phyloP scores from a whole-genome alignment of 768 basidiomycete genomes.

The Candolleomyces eurysporus region DNA sequence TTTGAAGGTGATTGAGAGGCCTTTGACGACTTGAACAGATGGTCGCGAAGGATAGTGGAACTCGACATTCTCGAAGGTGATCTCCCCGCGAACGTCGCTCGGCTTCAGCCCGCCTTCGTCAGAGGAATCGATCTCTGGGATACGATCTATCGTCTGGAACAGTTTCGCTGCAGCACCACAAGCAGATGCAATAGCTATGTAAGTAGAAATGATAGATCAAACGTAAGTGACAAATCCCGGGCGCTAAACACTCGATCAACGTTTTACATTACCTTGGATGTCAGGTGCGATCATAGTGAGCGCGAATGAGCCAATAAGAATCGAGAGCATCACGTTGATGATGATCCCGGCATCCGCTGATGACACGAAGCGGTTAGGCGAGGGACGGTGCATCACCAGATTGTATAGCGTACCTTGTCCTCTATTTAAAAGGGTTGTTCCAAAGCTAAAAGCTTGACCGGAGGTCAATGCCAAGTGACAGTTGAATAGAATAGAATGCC shows the following conservation, averaged over 20 bases:
- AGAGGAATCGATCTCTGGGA: slow-evolving; percentile 83
- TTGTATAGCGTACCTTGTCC: slow-evolving; percentile 39
- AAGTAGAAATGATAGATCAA: background rate
- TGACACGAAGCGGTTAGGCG: slow-evolving; percentile 2
- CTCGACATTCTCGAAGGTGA: slow-evolving; percentile 68
- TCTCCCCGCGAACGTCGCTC: slow-evolving; percentile 66
- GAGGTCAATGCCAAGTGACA: slow-evolving; percentile 1
- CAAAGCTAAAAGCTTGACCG: slow-evolving; percentile 78
- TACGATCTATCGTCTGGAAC: slow-evolving; percentile 82
- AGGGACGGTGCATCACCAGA: background rate
- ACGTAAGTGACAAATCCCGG: too few species aligned
- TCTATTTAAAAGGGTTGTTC: slow-evolving; percentile 77
- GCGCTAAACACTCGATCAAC: background rate
- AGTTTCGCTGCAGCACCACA: slow-evolving; percentile 89
- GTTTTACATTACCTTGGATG: slow-evolving; percentile 58
- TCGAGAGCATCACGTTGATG: slow-evolving; percentile 80
- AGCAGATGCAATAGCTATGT: slow-evolving; percentile 69
- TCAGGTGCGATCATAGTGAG: slow-evolving; percentile 84
- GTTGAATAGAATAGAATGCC: slow-evolving; percentile 13
- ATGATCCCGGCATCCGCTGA: slow-evolving; percentile 66
- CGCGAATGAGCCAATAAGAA: slow-evolving; percentile 90
- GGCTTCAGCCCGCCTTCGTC: slow-evolving; percentile 66
- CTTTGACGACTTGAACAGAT: slow-evolving; percentile 75
- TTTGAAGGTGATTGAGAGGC: slow-evolving; percentile 60
- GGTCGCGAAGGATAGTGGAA: slow-evolving; percentile 90